Conservation (phyloP, 1,284 basidiomycete species). For the Phellopilus nigrolimitatus region DNA sequence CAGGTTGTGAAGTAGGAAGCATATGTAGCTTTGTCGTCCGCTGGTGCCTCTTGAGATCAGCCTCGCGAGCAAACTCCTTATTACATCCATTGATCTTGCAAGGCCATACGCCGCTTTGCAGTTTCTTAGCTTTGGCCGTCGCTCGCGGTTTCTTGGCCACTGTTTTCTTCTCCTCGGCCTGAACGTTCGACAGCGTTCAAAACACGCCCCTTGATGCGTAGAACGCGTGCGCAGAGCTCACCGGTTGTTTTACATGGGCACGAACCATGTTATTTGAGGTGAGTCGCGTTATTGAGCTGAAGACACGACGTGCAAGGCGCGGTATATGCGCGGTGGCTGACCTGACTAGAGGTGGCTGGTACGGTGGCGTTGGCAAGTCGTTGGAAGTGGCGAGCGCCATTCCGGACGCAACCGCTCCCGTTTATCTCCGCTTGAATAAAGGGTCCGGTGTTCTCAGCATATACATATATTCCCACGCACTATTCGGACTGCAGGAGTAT, state of each 20-base stretch:
- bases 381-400: too few relatives aligned
- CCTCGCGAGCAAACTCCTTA: slow-evolving; percentile 73
- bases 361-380: slow-evolving; percentile 20
- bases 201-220: slow-evolving; percentile 14
- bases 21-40: slow-evolving; percentile 69
- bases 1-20: slow-evolving; percentile 52
- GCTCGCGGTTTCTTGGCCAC: slow-evolving; percentile 42
- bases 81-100: slow-evolving; percentile 73
- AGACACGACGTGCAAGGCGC: slow-evolving; percentile 2
- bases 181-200: slow-evolving; percentile 17
- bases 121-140: slow-evolving; percentile 40
- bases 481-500: background rate
- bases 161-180: slow-evolving; percentile 45
- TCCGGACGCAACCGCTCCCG: too few relatives aligned
- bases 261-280: slow-evolving; percentile 27
- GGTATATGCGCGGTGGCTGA: slow-evolving; percentile 4
- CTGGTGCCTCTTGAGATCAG: slow-evolving; percentile 73
- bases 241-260: slow-evolving; percentile 29
- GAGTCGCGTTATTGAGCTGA: slow-evolving; percentile 10
- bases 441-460: too few relatives aligned
- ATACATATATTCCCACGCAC: too few relatives aligned
- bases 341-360: slow-evolving; percentile 2
- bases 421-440: too few relatives aligned
- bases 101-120: slow-evolving; percentile 56
- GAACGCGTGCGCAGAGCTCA: slow-evolving; percentile 23